Base-by-base conservation (phyloP, 2,329 filamentous ascomycete genomes). In the Alternaria sp. region DNA sequence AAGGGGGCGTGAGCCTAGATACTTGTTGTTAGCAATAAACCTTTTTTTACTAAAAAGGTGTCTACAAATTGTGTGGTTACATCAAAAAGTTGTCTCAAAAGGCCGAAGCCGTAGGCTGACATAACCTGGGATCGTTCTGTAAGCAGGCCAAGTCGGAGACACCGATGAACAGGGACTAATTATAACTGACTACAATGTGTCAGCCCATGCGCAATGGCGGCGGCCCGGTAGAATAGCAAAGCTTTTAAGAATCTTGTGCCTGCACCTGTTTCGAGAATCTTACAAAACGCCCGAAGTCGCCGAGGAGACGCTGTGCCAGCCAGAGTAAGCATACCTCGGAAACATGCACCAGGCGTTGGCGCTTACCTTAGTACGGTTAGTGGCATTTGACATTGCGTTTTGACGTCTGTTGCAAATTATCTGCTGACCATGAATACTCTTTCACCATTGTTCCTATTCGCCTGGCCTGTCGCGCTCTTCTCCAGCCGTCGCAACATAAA, bases 361-460 rank as follows among this genome's bases (percentile, higher is more conserved):
- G 57, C 54, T 58, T 56, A 58, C 40, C 52, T 56, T 31, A 51
- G 42, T 51, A 42, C 50, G 60, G 60, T 69, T 73, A 72, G 65
- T 45, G 66, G 42, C 68, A 37, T 53, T 61, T 54, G 39, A 46
- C 64, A 66, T 52, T 42, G 53, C 61, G 63, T 68, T 66, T 67
- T 59, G 66, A 66, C 60, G 62, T 72, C 56, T 66, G 64, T 71
- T 58, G 64, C 66, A 71, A 70, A 67, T 64, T 66, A 67, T 72
- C 67, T 71, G 68, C 68, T 74, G 65, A 72, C 70, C 63, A 53
- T 49, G 39, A 48, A 34, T 45, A 48, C 51, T 60, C 51, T 60
- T 45, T 39, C 53, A 34, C 26, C 53, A 51, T 52, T 57, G 29
- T 55, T 58, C 42, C 57, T 56, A 54, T 49, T 64, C 54, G 39